Conservation (phyloP, 345 rosid genomes). For the Mercurialis annua region DNA sequence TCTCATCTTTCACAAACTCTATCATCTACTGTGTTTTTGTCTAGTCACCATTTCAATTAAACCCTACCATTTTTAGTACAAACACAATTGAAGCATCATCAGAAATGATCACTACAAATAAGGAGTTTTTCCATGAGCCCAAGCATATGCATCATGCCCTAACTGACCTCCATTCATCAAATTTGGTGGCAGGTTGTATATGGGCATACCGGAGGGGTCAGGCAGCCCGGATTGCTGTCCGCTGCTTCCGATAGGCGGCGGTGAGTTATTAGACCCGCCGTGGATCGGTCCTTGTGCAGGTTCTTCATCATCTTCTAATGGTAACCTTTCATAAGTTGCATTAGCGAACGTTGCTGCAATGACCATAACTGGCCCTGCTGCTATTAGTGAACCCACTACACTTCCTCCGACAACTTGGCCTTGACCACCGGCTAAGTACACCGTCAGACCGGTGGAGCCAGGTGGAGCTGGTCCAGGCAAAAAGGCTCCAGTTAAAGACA, state of each 20-base stretch:
- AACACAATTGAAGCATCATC: not conserved
- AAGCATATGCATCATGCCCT: slow-evolving; percentile 61
- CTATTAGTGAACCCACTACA: slow-evolving; percentile 63
- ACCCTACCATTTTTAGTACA: slow-evolving; percentile 2
- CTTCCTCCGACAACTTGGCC: slow-evolving; percentile 85
- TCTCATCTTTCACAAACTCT: slow-evolving; percentile 15
- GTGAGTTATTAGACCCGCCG: slow-evolving; percentile 38
- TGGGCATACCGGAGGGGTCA: slow-evolving; percentile 48
- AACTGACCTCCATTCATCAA: slow-evolving; percentile 63
- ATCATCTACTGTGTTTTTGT: not conserved
- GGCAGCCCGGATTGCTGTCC: slow-evolving; percentile 38
- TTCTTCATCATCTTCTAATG: slow-evolving; percentile 69
- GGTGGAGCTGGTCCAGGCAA: slow-evolving; percentile 90
- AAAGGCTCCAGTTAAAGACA: slow-evolving; percentile 74
- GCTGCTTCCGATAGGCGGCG: slow-evolving; percentile 45
- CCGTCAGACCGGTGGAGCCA: slow-evolving; percentile 75
- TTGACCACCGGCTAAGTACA: slow-evolving; percentile 69
- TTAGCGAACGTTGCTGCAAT: slow-evolving; percentile 83
- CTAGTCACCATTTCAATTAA: slow-evolving; percentile 1
- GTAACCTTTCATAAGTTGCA: slow-evolving; percentile 78
- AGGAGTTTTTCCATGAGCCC: slow-evolving; percentile 56
- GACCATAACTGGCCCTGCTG: slow-evolving; percentile 80
- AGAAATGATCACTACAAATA: slow-evolving; percentile 21
- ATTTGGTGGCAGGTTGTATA: slow-evolving; percentile 60
- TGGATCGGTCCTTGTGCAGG: slow-evolving; percentile 43